Evolutionary conservation across 768 basidiomycete species (phyloP), one percentile per base, ranked within the genome.

Genomic region (Suillus tomentosus): DNA sequence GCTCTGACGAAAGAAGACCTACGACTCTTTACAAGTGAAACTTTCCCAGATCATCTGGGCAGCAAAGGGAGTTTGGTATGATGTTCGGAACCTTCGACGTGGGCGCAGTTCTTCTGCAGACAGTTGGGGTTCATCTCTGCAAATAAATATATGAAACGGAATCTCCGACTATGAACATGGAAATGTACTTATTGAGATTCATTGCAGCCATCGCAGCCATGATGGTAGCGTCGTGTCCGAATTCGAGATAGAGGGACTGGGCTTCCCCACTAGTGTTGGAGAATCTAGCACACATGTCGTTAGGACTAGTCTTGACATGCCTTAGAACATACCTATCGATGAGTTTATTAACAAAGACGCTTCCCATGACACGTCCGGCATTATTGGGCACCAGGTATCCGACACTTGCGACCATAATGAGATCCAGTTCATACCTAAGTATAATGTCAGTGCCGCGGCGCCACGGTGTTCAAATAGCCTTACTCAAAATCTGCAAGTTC

Each of bases 161-260:
- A 8, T 42, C 22, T 5, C 3, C 17, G 10, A 6, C 24, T 27
- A 19, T 42, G 5, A 9, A 22, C 3, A 57, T 15, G 17, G 39
- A 40, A 40, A 40, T 15, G 56, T 43, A 79, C 78, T 76, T 75
- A 63, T 76, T 79, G 22, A 79, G 71, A 0, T 74, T 74, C 65
- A 80, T 74, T 1, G 77, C 77, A 36, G 78, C 75, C 65, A 80
- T 74, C 1, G 77, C 77, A 31, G 78, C 51, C 66, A 81, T 74
- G 63, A 82, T 74, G 43, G 76, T 79, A 8, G 75, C 78, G 60
- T 80, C 78, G 65, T 81, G 79, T 5, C 79, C 80, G 64, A 81
- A 81, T 69, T 82, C 78, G 31, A 82, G 71, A 69, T 78, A 79
- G 24, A 79, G 68, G 47, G 71, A 56, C 60, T 72, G 60, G 15